Evolutionary conservation across 768 basidiomycete species (phyloP).

Genomic region (Melanogaster broomeanus): DNA sequence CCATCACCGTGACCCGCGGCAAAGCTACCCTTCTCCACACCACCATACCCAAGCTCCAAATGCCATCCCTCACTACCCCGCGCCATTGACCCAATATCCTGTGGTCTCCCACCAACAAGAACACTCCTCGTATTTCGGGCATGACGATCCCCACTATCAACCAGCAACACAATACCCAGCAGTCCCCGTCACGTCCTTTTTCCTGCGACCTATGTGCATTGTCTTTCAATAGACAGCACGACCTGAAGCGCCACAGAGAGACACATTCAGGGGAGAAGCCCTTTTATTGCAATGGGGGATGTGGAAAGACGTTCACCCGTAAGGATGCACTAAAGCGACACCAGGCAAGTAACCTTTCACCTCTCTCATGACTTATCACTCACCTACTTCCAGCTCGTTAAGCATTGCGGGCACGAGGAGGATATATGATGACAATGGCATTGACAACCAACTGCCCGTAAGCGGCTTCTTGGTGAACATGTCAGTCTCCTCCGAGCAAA

Average conservation of each 20-base stretch:
- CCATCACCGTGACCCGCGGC: constrained; percentile 27
- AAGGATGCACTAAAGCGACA: constrained; percentile 87
- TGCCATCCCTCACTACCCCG: constrained; percentile 33
- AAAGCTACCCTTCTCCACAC: constrained; percentile 25
- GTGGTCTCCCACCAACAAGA: too few relatives aligned
- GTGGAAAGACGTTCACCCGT: constrained; percentile 85
- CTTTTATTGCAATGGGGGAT: constrained; percentile 79
- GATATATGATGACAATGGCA: constrained; percentile 38
- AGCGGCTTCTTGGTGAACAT: constrained; percentile 8
- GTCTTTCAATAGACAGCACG: constrained; percentile 86
- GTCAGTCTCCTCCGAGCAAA: constrained; percentile 15
- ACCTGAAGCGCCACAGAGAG: constrained; percentile 81
- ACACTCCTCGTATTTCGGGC: constrained; percentile 41
- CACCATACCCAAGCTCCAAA: constrained; percentile 34
- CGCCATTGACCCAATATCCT: constrained; percentile 33
- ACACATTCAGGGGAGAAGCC: constrained; percentile 88
- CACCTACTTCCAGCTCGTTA: constrained; percentile 57
- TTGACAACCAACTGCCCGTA: constrained; percentile 18
- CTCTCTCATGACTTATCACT: constrained; percentile 6
- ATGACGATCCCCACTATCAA: constrained; percentile 22
- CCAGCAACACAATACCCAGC: constrained; percentile 50
- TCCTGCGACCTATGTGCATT: constrained; percentile 73
- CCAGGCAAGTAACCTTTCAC: constrained; percentile 54
- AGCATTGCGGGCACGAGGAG: constrained; percentile 75
- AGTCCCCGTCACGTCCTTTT: constrained; percentile 62